phyloP scores from a whole-genome alignment of 208 protist genomes.

The Leishmania gerbilli region DNA sequence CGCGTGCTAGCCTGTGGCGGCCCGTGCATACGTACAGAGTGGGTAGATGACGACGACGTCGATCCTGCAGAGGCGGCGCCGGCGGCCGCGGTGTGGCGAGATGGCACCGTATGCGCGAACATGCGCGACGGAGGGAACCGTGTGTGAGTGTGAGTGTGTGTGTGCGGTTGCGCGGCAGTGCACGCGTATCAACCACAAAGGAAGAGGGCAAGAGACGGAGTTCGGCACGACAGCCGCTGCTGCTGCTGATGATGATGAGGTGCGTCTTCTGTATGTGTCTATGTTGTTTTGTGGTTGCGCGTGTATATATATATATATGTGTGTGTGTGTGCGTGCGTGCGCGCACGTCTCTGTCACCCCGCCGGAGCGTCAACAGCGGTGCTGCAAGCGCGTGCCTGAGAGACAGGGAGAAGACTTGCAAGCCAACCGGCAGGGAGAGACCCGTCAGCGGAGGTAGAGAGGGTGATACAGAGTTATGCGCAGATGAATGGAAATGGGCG shows the following conservation, averaged over 20 bases:
- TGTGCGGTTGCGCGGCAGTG: neutral
- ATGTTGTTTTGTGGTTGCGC: neutral
- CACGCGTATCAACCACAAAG: neutral
- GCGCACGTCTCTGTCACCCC: neutral
- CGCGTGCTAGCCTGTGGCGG: neutral
- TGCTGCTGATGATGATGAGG: neutral
- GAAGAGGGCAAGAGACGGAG: neutral
- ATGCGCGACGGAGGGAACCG: neutral
- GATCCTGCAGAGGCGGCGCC: neutral
- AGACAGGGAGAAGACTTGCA: neutral
- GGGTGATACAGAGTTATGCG: neutral
- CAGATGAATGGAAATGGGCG: neutral
- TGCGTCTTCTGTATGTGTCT: neutral
- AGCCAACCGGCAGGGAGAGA: neutral
- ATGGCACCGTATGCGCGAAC: neutral
- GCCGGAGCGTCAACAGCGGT: neutral
- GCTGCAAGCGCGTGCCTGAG: neutral
- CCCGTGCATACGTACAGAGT: neutral
- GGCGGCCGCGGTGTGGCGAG: neutral
- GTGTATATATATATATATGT: neutral
- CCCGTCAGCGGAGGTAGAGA: neutral
- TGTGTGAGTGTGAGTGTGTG: neutral
- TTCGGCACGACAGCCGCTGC: too few relatives aligned
- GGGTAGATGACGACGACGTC: neutral
- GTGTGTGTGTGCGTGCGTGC: neutral